Evolutionary conservation across 2,329 filamentous ascomycete species (phyloP), one percentile per base, ranked within the genome.

Genomic region (Fusarium mexicanum): DNA sequence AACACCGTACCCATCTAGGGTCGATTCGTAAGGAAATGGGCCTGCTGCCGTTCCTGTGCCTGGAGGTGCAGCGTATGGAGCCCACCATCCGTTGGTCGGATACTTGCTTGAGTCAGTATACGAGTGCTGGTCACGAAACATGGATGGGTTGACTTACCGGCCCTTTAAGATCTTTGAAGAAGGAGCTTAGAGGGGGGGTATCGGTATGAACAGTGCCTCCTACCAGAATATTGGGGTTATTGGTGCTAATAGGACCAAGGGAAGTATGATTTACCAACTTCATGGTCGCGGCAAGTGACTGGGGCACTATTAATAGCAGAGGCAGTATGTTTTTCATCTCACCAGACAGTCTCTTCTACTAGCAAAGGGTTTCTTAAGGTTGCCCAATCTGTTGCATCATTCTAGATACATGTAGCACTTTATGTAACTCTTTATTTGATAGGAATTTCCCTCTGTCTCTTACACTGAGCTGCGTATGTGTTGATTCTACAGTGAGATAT

Each of bases 261-360:
- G 55, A 47, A 47, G 18, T 7, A 38, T 18, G 31, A 2, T 37
- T 47, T 3, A 3, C 31, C 5, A 14, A 8, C 31, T 47, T 47
- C 14, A 59, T 11, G 8, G 41, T 37, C n/a, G 18, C 8, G 8
- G 41, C 41, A 5, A 47, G 41, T 33, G 40, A 44, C 55, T 37
- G 55, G 20, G 41, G 4, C 8, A 17, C 24, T 24, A 59, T 2
- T 6, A 47, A 0, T 17, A 46, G 18, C 3, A 59, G 13, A 22
- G 31, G 14, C 2, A 37, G 20, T 37, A 18, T 17, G 16, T 3
- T 3, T 12, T 26, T 46, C 40, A 58, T 58, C 22, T 46, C 14
- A 3, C 43, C 8, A 0, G 1, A 20, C 11, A 20, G 20, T 16
- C 17, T n/a, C 0, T 17, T 37, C 35, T 37, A 18, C 3, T 1